These are phyloP conservation scores for Rhododendron ovatum DNA, from an alignment of 148 eudicot species.

Conservation along the genomic window DNA sequence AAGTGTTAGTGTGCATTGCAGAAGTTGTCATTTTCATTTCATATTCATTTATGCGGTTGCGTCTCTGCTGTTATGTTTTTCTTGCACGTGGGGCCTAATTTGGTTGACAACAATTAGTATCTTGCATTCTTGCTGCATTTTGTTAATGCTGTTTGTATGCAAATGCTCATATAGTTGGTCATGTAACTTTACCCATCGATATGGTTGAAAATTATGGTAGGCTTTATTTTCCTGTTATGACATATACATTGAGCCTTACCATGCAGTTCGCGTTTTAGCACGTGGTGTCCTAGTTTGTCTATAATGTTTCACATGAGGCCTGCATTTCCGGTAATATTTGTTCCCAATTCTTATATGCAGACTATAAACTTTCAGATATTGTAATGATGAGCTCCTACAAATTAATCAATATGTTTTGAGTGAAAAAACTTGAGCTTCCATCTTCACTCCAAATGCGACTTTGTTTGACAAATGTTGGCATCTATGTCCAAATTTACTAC, in stretches of 20 bases:
- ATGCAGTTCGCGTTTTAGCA: not conserved
- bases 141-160: no score
- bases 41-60: constrained; percentile 30
- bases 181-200: no score
- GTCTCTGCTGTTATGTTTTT: no score
- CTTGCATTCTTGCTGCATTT: no score
- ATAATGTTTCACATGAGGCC: not conserved
- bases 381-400: not conserved
- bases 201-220: not conserved
- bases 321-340: not conserved
- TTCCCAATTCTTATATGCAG: not conserved
- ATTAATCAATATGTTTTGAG: not conserved
- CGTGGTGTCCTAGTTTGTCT: not conserved
- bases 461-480: not conserved
- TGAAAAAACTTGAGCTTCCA: not conserved
- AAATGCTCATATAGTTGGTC: no score
- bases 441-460: not conserved
- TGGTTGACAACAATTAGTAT: no score
- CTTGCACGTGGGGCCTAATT: no score
- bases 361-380: not conserved
- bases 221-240: not conserved
- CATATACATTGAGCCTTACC: not conserved
- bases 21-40: no score
- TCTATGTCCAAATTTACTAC: not conserved
- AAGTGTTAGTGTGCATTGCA: no score